These are phyloP conservation scores for Dactylellina haptotyla DNA, from an alignment of 2,329 filamentous ascomycete genomes.

Conservation along the genomic window DNA sequence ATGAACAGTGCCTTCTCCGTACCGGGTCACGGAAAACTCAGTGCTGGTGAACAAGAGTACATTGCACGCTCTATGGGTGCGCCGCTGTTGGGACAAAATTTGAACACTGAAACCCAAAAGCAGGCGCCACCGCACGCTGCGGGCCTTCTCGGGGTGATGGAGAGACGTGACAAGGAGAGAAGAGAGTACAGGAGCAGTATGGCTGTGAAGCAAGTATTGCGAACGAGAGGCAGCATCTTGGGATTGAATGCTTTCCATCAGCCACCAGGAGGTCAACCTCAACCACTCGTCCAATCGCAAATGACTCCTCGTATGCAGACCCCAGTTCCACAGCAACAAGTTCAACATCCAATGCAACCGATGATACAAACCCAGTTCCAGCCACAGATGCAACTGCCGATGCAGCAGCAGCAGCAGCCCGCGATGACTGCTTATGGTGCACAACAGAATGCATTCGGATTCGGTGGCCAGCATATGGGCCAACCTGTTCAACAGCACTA, in stretches of 20 bases:
- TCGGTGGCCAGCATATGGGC: slow-evolving; percentile 57
- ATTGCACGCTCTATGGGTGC: slow-evolving; percentile 83
- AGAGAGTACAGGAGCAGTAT: slow-evolving; percentile 74
- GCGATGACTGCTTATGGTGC: too few species aligned
- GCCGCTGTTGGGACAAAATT: slow-evolving; percentile 69
- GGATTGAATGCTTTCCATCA: slow-evolving; percentile 56
- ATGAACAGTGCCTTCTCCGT: background rate
- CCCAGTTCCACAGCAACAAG: slow-evolving; percentile 59
- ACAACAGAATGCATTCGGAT: background rate
- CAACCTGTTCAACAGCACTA: slow-evolving; percentile 56
- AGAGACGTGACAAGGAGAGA: slow-evolving; percentile 80
- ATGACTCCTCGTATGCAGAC: too few species aligned
- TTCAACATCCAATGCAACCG: slow-evolving; percentile 59
- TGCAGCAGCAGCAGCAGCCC: slow-evolving; percentile 15
- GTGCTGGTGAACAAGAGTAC: slow-evolving; percentile 86
- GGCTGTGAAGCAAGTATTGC: slow-evolving; percentile 77
- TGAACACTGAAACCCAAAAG: slow-evolving; percentile 61
- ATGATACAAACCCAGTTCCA: slow-evolving; percentile 60
- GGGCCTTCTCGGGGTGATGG: slow-evolving; percentile 81
- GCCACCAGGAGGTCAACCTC: too few species aligned
- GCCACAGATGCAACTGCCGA: slow-evolving; percentile 54
- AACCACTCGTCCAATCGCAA: too few species aligned
- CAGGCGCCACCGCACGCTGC: slow-evolving; percentile 67
- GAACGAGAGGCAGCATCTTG: slow-evolving; percentile 68
- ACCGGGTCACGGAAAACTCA: slow-evolving; percentile 67